Conservation (phyloP, 1,139 yeast species). For the Taphrina populina region DNA sequence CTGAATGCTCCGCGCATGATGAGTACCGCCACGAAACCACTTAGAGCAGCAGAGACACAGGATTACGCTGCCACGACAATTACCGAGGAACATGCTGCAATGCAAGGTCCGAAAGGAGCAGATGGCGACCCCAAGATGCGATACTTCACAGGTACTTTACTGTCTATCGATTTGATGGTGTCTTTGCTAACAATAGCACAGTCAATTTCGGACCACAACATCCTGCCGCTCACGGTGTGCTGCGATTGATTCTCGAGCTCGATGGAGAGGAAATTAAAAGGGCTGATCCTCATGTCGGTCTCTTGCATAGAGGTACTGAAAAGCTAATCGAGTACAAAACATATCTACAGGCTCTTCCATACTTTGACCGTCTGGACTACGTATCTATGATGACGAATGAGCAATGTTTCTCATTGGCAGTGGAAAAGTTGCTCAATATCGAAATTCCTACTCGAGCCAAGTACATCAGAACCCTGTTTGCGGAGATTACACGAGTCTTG, state of each 20-base stretch:
- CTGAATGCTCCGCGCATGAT: conserved; percentile 1
- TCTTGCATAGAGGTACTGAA: conserved; percentile 85
- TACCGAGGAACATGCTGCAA: conserved; percentile 26
- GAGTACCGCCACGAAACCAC: conserved; percentile 32
- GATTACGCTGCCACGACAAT: conserved; percentile 25
- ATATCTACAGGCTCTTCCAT: conserved; percentile 64
- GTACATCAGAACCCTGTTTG: conserved; percentile 81
- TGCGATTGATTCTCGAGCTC: conserved; percentile 78
- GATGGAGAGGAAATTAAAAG: conserved; percentile 87
- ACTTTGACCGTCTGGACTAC: conserved; percentile 84
- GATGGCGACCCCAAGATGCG: conserved; percentile 33
- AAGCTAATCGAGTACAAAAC: conserved; percentile 78
- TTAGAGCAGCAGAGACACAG: conserved; percentile 17
- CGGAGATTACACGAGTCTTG: conserved; percentile 79
- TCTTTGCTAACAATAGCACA: conserved; percentile 41
- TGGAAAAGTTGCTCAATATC: conserved; percentile 77
- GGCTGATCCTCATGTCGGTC: conserved; percentile 85
- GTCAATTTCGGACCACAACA: conserved; percentile 92
- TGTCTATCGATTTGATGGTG: neutral
- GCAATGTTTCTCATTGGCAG: conserved; percentile 79
- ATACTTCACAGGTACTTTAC: conserved; percentile 25
- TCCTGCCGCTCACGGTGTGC: conserved; percentile 94
- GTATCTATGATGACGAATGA: conserved; percentile 88
- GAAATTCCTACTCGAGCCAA: conserved; percentile 83
- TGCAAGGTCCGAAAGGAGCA: conserved; percentile 20